Conservation (phyloP, 495 filamentous ascomycete genomes). For the Pyrenula massariospora region DNA sequence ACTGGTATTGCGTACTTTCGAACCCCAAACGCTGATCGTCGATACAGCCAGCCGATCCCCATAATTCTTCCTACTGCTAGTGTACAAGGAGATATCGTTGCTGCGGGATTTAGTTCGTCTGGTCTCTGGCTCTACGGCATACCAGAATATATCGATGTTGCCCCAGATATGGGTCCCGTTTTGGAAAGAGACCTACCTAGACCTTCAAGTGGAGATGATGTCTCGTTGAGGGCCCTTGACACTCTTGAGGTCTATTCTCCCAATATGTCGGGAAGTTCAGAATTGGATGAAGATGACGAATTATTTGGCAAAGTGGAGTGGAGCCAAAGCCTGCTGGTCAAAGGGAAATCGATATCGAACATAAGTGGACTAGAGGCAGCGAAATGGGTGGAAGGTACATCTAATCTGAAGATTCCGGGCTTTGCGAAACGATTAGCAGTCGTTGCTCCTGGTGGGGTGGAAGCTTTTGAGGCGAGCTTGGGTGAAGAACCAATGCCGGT, state of each 20-base stretch:
- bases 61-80: constrained; percentile 59
- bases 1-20: constrained; percentile 75
- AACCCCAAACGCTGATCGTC: constrained; percentile 40
- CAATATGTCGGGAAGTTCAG: neutral
- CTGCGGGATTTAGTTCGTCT: constrained; percentile 60
- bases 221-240: neutral
- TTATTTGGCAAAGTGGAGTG: neutral
- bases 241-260: neutral
- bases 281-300: neutral
- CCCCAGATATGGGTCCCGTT: constrained; percentile 12
- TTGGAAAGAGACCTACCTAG: neutral
- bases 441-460: constrained; percentile 64
- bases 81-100: constrained; percentile 58
- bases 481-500: constrained; percentile 69
- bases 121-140: constrained; percentile 74
- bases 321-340: constrained; percentile 29
- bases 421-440: constrained; percentile 44
- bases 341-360: constrained; percentile 42
- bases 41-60: constrained; percentile 36
- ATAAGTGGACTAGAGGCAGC: constrained; percentile 32
- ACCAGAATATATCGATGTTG: constrained; percentile 57
- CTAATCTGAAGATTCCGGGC: neutral
- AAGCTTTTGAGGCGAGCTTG: constrained; percentile 33
- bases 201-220: neutral
- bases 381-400: constrained; percentile 41